A percentile compares a stretch with the other conserved stretches of the same genome.
phyloP scores from a whole-genome alignment of 305 asterid species.

The Fraxinus sp. region DNA sequence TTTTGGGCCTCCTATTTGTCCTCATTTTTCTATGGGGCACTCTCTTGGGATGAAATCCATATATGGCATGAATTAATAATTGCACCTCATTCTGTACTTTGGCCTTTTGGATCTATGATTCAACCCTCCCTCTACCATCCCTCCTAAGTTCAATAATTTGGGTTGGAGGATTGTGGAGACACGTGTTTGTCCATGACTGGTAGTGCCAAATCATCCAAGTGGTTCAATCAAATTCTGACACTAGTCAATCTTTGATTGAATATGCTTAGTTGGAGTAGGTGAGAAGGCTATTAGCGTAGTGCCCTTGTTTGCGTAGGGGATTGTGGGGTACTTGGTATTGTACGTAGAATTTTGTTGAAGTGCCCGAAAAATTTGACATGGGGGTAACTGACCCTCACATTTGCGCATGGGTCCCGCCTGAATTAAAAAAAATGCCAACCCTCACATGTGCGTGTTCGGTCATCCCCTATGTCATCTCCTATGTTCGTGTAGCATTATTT shows the following conservation, averaged over 20 bases:
- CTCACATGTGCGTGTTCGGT: no score
- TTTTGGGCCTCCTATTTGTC: slow-evolving; percentile 22
- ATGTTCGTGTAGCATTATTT: no score
- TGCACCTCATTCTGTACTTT: slow-evolving; percentile 53
- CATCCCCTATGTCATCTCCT: no score
- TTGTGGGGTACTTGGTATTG: background rate
- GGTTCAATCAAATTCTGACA: slow-evolving; percentile 31
- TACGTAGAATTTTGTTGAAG: background rate
- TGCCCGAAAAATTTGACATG: no score
- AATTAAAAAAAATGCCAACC: no score
- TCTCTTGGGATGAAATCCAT: slow-evolving; percentile 33
- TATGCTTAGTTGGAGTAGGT: slow-evolving; percentile 31
- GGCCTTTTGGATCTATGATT: slow-evolving; percentile 68
- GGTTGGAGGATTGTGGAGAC: slow-evolving; percentile 52
- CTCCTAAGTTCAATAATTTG: slow-evolving; percentile 54
- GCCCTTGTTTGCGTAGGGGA: background rate
- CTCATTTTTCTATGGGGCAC: background rate
- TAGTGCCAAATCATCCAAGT: slow-evolving; percentile 39
- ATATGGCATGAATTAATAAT: slow-evolving; percentile 47
- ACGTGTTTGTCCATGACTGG: slow-evolving; percentile 63
- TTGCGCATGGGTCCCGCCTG: no score
- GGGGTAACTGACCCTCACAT: no score
- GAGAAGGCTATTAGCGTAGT: slow-evolving; percentile 22
- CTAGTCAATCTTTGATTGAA: slow-evolving; percentile 30
- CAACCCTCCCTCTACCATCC: slow-evolving; percentile 36